These are phyloP conservation scores for Galium porrigens DNA, from an alignment of 305 asterid genomes.

Conservation along the genomic window DNA sequence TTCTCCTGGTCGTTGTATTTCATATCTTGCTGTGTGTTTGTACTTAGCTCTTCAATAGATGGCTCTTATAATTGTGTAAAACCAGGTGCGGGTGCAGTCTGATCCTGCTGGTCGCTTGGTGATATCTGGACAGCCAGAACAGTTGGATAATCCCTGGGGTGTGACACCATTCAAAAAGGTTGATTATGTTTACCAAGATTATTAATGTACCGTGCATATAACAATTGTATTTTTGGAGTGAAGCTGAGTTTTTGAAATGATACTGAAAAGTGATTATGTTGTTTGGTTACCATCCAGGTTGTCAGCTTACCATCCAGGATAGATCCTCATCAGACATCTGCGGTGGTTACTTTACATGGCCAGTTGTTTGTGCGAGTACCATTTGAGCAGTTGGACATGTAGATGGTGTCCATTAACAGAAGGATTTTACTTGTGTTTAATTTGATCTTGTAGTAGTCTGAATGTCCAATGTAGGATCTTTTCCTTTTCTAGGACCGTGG, in stretches of 20 bases:
- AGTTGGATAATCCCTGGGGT: slow-evolving; percentile 89
- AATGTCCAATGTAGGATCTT: neutral
- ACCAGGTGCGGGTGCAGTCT: slow-evolving; percentile 76
- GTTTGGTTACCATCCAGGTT: slow-evolving; percentile 33
- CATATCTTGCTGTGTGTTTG: slow-evolving; percentile 7
- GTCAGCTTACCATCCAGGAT: slow-evolving; percentile 76
- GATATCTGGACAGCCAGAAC: slow-evolving; percentile 86
- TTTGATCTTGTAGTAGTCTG: neutral
- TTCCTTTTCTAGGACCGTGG: neutral
- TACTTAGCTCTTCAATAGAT: neutral
- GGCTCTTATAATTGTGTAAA: slow-evolving; percentile 14
- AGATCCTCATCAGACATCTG: slow-evolving; percentile 90
- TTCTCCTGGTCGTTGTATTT: neutral
- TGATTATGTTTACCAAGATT: neutral
- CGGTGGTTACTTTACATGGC: slow-evolving; percentile 83
- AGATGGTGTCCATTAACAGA: neutral
- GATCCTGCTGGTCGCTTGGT: slow-evolving; percentile 97
- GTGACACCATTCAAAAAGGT: slow-evolving; percentile 86
- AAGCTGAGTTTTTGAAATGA: neutral
- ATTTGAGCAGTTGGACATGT: slow-evolving; percentile 46
- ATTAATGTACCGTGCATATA: slow-evolving; percentile 5
- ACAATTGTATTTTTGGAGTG: neutral
- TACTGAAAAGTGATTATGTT: neutral
- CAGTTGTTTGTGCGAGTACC: slow-evolving; percentile 91
- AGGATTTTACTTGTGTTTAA: neutral